Base-by-base conservation (phyloP, 148 eudicot genomes). In the Oxyria digyna region DNA sequence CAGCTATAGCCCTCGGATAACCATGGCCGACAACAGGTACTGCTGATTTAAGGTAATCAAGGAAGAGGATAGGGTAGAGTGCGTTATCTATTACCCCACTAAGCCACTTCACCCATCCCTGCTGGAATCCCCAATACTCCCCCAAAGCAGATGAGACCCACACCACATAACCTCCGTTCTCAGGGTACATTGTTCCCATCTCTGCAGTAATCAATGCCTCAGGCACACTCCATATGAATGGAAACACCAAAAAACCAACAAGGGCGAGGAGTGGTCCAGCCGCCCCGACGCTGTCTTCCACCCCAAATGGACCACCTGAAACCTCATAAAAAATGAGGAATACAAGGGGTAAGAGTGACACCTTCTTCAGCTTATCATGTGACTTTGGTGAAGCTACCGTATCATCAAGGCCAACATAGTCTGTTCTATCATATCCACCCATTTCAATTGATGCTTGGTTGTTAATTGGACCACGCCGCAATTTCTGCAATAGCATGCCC, bases 31-130 rank as follows among this genome's bases (percentile, higher is more conserved):
- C 76, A 11, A 78, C 32, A 6, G 91, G 91, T 42, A 86, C 72
- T 31, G 78, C 87, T 0, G 91, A 80, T 64, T 86, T 83, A 4
- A 86, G 74, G 67, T 86, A 86, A 67, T 86, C 87, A 17, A 86
- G 84, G 72, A 86, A 86, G 64, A 86, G 57, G 27, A 84, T 82
- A 0, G 91, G 91, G 75, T 86, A 86, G n/a, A 86, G 78, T 6
- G 91, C 91, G 35, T 86, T 86, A 74, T 83, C 91, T 42, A 86
- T 84, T 37, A 86, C 91, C 55, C 91, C 85, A 69, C 85, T 81
- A 42, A 81, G 78, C 85, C 85, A 81, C 57, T 81, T 81, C 85
- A 81, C 76, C 85, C 85, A 81, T 52, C 85, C 85, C 74, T 81
- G 85, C 42, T 81, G 85, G 59, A 81, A 81, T 26, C 85, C 85